phyloP scores from a whole-genome alignment of 352 stramenopile species.

The Globisporangium acanthophoron region DNA sequence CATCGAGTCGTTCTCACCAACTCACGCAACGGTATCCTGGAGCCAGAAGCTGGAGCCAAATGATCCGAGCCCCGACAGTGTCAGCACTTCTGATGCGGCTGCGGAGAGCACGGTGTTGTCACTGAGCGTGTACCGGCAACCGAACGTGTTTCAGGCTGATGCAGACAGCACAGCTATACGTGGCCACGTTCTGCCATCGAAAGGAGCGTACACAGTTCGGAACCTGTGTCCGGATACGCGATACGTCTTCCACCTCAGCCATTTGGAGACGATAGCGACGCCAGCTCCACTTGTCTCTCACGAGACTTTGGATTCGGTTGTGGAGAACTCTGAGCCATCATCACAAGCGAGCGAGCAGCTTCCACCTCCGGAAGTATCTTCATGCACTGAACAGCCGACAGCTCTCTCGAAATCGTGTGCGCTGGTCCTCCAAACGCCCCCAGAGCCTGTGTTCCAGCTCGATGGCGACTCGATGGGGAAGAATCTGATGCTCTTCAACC shows the following conservation, averaged over 20 bases:
- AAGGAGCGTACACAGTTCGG: constrained; percentile 32
- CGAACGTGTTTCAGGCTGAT: background rate
- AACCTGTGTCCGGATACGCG: constrained; percentile 41
- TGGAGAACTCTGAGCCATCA: background rate
- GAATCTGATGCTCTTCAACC: constrained; percentile 73
- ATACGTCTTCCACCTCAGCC: constrained; percentile 30
- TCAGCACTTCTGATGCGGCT: background rate
- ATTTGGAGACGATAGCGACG: constrained; percentile 3
- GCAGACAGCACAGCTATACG: background rate
- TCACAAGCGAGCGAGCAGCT: background rate
- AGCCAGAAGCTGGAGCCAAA: background rate
- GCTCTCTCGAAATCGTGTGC: background rate
- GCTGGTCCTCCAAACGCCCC: constrained; percentile 43
- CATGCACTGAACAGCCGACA: background rate
- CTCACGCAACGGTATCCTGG: constrained; percentile 29
- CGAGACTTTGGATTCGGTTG: too few species aligned
- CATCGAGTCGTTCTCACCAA: constrained; percentile 26
- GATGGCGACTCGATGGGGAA: constrained; percentile 50
- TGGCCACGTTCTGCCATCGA: constrained; percentile 21
- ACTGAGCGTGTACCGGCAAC: constrained; percentile 2
- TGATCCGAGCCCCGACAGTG: background rate
- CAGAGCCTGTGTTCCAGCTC: constrained; percentile 68
- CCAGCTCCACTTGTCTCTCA: too few species aligned
- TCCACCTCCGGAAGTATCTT: background rate
- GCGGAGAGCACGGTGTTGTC: constrained; percentile 5